Evolutionary conservation across 345 rosid species (phyloP).

Genomic region (Erodium maritimum): DNA sequence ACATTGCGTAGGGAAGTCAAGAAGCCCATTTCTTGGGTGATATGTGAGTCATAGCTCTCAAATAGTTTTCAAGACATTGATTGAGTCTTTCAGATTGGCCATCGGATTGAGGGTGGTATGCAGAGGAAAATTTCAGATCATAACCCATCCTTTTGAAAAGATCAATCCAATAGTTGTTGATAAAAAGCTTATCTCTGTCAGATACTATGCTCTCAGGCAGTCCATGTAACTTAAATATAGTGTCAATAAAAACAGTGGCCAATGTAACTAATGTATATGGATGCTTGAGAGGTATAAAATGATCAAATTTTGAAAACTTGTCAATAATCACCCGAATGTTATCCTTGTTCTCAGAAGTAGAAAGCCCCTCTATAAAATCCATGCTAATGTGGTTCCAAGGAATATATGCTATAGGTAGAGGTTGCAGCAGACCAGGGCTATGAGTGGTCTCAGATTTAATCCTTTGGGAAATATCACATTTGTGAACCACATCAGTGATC

Average conservation of each 20-base stretch:
- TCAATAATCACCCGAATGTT: conserved; percentile 1
- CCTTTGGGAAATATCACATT: background rate
- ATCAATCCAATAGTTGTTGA: conserved; percentile 1
- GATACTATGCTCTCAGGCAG: background rate
- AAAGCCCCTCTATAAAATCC: background rate
- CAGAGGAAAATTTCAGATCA: background rate
- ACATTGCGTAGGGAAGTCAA: background rate
- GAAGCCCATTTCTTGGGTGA: background rate
- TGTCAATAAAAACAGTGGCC: background rate
- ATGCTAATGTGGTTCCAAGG: background rate
- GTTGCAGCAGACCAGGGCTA: background rate
- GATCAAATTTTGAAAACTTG: background rate
- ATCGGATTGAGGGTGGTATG: background rate
- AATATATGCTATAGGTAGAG: background rate
- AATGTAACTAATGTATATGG: background rate
- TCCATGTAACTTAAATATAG: conserved; percentile 2
- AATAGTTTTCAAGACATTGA: too few relatives aligned
- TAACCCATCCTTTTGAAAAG: background rate
- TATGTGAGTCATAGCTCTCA: background rate
- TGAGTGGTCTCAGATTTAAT: background rate
- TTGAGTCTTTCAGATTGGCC: background rate
- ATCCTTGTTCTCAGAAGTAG: background rate
- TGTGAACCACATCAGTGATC: too few relatives aligned
- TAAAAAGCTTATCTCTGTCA: background rate
- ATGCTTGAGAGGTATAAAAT: background rate